A percentile compares a stretch with the other conserved stretches of the same genome.
Evolutionary conservation across 805 yeast species (phyloP).

Genomic region (Priceomyces castillae): DNA sequence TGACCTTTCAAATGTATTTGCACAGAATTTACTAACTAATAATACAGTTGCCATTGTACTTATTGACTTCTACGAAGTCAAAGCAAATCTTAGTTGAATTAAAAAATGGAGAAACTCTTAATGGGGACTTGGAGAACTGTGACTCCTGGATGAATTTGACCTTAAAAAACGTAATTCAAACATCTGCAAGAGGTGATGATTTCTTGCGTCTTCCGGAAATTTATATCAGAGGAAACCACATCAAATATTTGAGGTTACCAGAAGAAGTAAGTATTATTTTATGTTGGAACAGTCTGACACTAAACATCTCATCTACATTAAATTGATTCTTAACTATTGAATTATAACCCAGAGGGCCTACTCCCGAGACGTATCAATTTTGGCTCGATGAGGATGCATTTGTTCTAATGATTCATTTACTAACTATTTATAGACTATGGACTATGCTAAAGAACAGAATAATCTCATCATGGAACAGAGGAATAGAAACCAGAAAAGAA

Average conservation of each 20-base stretch:
- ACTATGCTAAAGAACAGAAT: slow-evolving; percentile 67
- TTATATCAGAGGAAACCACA: slow-evolving; percentile 82
- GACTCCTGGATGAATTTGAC: slow-evolving; percentile 97
- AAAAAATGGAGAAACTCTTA: slow-evolving; percentile 85
- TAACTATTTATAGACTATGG: slow-evolving; percentile 46
- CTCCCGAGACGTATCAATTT: too few relatives aligned
- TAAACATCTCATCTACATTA: too few relatives aligned
- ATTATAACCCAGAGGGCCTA: too few relatives aligned
- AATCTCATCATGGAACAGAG: slow-evolving; percentile 49
- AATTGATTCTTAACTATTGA: too few relatives aligned
- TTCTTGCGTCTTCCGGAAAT: slow-evolving; percentile 67
- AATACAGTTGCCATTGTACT: slow-evolving; percentile 81
- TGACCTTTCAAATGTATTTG: too few relatives aligned
- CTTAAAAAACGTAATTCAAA: slow-evolving; percentile 68
- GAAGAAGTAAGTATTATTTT: slow-evolving; percentile 43
- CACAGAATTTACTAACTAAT: not conserved
- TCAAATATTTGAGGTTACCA: slow-evolving; percentile 72
- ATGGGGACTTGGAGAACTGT: slow-evolving; percentile 79
- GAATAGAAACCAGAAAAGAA: slow-evolving; percentile 44
- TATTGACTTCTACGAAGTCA: slow-evolving; percentile 87
- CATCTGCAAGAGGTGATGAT: slow-evolving; percentile 57
- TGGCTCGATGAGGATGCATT: too few relatives aligned
- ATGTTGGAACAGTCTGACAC: too few relatives aligned
- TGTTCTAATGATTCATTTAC: not conserved
- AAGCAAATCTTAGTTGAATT: slow-evolving; percentile 85